These are phyloP conservation scores for Alternaria arborescens DNA, from an alignment of 2,329 filamentous ascomycete genomes.

Conservation along the genomic window DNA sequence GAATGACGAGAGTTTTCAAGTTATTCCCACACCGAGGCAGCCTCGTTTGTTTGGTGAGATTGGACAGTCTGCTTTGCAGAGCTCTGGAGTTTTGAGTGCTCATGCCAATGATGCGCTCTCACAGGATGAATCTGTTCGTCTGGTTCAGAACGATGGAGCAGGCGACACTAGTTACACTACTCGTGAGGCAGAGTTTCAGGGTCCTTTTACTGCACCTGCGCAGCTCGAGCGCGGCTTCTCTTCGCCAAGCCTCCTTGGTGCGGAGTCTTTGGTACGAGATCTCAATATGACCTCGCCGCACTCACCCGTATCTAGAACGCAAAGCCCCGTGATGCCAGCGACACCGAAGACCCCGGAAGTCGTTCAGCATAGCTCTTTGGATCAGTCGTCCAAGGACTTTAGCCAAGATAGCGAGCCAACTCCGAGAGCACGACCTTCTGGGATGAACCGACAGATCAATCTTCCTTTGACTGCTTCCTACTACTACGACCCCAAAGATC, in stretches of 20 bases:
- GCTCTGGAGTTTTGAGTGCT: constrained; percentile 57
- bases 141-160: constrained; percentile 5
- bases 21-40: constrained; percentile 33
- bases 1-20: constrained; percentile 40
- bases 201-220: constrained; percentile 26
- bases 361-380: constrained; percentile 44
- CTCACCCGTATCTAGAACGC: constrained; percentile 49
- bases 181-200: constrained; percentile 22
- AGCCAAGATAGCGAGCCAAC: constrained; percentile 50
- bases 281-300: constrained; percentile 59
- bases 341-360: constrained; percentile 51
- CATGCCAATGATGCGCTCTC: constrained; percentile 44
- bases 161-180: constrained; percentile 18
- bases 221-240: constrained; percentile 39
- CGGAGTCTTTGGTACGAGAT: constrained; percentile 59
- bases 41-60: constrained; percentile 69
- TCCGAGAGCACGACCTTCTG: constrained; percentile 44
- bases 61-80: constrained; percentile 62
- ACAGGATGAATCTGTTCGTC: constrained; percentile 21
- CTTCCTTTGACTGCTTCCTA: constrained; percentile 56
- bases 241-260: constrained; percentile 56
- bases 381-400: constrained; percentile 31
- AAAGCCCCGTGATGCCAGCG: constrained; percentile 48
- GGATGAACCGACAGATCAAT: constrained; percentile 55
- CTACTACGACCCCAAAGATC: constrained; percentile 56